Conservation (phyloP, 139 green algal species). For the Closterium sp. region DNA sequence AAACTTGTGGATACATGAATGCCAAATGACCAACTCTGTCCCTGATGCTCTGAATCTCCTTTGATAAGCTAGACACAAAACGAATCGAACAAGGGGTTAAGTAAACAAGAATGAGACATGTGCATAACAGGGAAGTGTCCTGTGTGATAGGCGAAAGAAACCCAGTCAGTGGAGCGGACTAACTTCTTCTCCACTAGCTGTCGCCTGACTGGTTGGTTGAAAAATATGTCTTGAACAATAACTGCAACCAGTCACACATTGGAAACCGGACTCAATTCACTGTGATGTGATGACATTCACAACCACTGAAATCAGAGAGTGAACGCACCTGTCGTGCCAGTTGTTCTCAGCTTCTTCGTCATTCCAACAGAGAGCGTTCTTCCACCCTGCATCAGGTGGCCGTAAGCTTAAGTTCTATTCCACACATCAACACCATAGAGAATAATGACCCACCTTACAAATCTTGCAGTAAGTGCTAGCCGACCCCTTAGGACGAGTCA, state of each 20-base stretch:
- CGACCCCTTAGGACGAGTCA: neutral
- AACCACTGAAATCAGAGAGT: neutral
- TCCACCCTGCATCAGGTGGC: neutral
- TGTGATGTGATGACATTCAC: neutral
- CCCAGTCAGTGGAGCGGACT: neutral
- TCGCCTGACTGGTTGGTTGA: slow-evolving; percentile 27
- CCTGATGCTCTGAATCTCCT: slow-evolving; percentile 5
- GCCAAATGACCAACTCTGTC: slow-evolving; percentile 8
- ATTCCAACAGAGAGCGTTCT: neutral
- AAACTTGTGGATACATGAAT: neutral
- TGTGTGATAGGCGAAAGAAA: neutral
- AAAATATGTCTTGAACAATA: slow-evolving; percentile 26
- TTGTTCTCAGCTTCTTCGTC: neutral
- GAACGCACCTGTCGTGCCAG: neutral
- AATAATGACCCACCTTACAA: slow-evolving; percentile 17
- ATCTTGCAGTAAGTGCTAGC: slow-evolving; percentile 25
- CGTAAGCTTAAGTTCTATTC: neutral
- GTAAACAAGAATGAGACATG: neutral
- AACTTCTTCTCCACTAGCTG: neutral
- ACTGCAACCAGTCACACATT: slow-evolving; percentile 13
- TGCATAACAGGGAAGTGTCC: neutral
- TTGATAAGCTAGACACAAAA: neutral
- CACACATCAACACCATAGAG: neutral
- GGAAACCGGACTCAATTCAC: neutral
- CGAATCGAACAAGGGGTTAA: neutral